Conservation (phyloP, 2,329 filamentous ascomycete species). For the Cladosporium sp. region DNA sequence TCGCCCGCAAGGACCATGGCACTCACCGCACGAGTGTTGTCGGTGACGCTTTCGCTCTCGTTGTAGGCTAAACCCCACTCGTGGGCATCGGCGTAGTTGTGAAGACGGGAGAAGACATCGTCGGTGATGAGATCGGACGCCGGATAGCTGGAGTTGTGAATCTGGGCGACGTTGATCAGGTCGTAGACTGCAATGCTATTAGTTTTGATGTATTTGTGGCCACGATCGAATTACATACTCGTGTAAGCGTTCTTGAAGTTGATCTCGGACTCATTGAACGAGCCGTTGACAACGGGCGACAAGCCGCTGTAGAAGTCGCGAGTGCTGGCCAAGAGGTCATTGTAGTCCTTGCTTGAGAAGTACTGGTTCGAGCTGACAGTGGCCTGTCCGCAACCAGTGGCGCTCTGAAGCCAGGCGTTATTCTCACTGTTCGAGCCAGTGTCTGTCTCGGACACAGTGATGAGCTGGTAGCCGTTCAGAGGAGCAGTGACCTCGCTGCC, state of each 20-base stretch:
- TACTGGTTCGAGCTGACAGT: constrained; percentile 56
- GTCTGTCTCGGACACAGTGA: constrained; percentile 63
- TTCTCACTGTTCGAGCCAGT: constrained; percentile 57
- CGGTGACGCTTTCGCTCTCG: constrained; percentile 43
- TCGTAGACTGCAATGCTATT: constrained; percentile 48
- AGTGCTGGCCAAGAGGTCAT: constrained; percentile 45
- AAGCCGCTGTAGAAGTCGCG: constrained; percentile 51
- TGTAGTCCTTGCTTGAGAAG: constrained; percentile 51
- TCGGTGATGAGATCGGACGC: constrained; percentile 54
- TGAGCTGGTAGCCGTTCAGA: constrained; percentile 76
- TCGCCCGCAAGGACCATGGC: constrained; percentile 48
- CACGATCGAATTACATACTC: constrained; percentile 46
- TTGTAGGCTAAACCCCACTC: constrained; percentile 85
- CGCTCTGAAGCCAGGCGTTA: constrained; percentile 55
- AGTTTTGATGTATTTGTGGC: not conserved
- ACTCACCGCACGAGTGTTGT: constrained; percentile 42
- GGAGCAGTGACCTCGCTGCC: constrained; percentile 63
- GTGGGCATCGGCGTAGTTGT: constrained; percentile 70
- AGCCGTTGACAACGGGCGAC: constrained; percentile 49
- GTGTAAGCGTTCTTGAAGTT: constrained; percentile 61
- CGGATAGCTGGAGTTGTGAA: constrained; percentile 61
- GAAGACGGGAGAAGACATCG: constrained; percentile 58
- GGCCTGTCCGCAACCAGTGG: constrained; percentile 53
- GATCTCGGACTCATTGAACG: constrained; percentile 46
- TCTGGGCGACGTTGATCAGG: constrained; percentile 58